Percentiles rank a stretch among this genome's conserved stretches.
Evolutionary conservation across 352 stramenopile species (phyloP).

Genomic region (Phytophthora palmivora): DNA sequence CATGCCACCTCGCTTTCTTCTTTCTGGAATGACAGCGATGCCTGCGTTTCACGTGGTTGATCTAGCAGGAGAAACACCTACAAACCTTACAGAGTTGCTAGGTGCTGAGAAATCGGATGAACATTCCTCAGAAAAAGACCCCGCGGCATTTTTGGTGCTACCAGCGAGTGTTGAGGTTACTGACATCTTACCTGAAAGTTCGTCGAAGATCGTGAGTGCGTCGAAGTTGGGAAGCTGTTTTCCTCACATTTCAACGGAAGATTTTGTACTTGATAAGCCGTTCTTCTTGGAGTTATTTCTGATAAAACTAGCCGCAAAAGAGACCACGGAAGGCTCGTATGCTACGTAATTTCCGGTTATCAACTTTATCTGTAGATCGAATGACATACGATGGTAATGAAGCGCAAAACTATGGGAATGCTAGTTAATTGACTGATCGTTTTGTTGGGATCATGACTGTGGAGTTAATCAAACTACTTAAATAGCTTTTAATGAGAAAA

Average conservation of each 20-base stretch:
- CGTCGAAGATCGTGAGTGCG: not conserved
- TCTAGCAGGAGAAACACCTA: conserved; percentile 42
- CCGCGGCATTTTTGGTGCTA: conserved; percentile 43
- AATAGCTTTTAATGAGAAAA: no score
- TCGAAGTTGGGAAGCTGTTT: conserved; percentile 50
- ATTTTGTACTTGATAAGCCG: conserved; percentile 52
- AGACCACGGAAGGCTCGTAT: no score
- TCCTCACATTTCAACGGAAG: conserved; percentile 68
- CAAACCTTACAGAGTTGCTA: conserved; percentile 21
- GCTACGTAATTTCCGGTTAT: no score
- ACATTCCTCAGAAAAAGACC: not conserved
- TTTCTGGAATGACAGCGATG: conserved; percentile 31
- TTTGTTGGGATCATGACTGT: no score
- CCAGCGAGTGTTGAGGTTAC: conserved; percentile 53
- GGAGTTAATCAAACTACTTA: no score
- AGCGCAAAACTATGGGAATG: no score
- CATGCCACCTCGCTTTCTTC: conserved; percentile 83
- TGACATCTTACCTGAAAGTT: conserved; percentile 21
- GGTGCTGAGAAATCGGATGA: conserved; percentile 12
- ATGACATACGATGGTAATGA: no score
- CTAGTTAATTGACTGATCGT: no score
- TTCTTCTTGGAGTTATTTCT: conserved; percentile 56
- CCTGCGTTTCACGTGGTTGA: conserved; percentile 59
- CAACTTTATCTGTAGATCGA: no score
- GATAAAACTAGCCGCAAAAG: conserved; percentile 6